Conservation (phyloP, 768 basidiomycete genomes). For the Mycena alexandri region DNA sequence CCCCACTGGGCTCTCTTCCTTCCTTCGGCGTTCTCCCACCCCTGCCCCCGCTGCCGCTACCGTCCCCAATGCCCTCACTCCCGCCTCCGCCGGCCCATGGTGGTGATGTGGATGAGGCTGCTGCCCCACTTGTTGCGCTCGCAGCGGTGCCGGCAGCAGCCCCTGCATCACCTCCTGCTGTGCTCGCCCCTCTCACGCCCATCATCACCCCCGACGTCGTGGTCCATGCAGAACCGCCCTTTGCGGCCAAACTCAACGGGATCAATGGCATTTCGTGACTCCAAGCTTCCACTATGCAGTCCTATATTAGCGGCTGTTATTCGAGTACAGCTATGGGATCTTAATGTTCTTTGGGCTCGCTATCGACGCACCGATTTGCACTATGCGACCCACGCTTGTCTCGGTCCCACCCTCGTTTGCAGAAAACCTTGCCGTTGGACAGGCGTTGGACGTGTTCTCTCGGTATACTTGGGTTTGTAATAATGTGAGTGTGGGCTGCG, state of each 20-base stretch:
- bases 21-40: not conserved
- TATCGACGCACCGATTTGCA: not conserved
- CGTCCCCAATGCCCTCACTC: not conserved
- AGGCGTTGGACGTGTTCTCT: no score
- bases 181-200: not conserved
- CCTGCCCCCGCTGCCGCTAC: not conserved
- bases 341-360: not conserved
- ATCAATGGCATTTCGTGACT: constrained; percentile 24
- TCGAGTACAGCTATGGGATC: not conserved
- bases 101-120: constrained; percentile 25
- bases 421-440: no score
- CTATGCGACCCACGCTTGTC: constrained; percentile 11
- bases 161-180: constrained; percentile 25
- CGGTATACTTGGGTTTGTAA: not conserved
- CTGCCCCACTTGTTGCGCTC: constrained; percentile 15
- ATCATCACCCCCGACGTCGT: no score
- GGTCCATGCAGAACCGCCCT: not conserved
- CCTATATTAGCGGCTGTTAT: constrained; percentile 5
- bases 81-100: not conserved
- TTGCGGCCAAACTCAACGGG: constrained; percentile 17
- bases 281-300: not conserved
- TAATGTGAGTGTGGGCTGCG: no score
- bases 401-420: constrained; percentile 7
- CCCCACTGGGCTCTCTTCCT: not conserved
- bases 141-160: constrained; percentile 22